Base-by-base conservation (phyloP, 768 basidiomycete species). In the Mycena indigotica region DNA sequence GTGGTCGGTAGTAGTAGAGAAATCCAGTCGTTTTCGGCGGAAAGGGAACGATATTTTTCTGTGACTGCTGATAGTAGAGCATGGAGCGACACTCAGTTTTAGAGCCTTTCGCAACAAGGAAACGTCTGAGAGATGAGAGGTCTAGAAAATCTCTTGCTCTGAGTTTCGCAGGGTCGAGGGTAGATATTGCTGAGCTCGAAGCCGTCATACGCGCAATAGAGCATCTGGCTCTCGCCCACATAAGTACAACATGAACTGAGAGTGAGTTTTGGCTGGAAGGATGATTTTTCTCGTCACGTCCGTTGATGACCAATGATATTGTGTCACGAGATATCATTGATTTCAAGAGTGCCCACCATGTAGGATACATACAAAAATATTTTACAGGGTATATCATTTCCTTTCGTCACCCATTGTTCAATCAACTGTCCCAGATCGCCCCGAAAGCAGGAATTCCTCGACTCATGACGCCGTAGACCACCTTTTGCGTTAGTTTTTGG, bases 371-470 rank as follows among this genome's bases (percentile, higher is more conserved):
- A n/a, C n/a, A n/a, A n/a, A n/a, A n/a, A n/a, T n/a, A n/a, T n/a
- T n/a, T n/a, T n/a, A n/a, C n/a, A n/a, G n/a, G n/a, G n/a, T n/a
- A n/a, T n/a, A n/a, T n/a, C n/a, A n/a, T n/a, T n/a, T n/a, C n/a
- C n/a, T n/a, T n/a, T n/a, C n/a, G n/a, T n/a, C n/a, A n/a, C n/a
- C n/a, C n/a, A n/a, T n/a, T n/a, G n/a, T n/a, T n/a, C n/a, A n/a
- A n/a, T n/a, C n/a, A n/a, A n/a, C n/a, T n/a, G 65, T 86, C 82
- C 81, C 81, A 85, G 58, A 84, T 84, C 5, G 83, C 81, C 25
- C 83, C 83, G 58, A 83, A 86, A 3, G 83, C 82, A n/a, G 83
- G 82, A 52, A 85, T 83, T 2, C 83, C 83, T 55, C 83, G 66
- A 63, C 80, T 82, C 73, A 77, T 80, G 79, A 83, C 80, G 17